These are phyloP conservation scores for Tetraselmis striata DNA, from an alignment of 139 green algal species.

Conservation along the genomic window DNA sequence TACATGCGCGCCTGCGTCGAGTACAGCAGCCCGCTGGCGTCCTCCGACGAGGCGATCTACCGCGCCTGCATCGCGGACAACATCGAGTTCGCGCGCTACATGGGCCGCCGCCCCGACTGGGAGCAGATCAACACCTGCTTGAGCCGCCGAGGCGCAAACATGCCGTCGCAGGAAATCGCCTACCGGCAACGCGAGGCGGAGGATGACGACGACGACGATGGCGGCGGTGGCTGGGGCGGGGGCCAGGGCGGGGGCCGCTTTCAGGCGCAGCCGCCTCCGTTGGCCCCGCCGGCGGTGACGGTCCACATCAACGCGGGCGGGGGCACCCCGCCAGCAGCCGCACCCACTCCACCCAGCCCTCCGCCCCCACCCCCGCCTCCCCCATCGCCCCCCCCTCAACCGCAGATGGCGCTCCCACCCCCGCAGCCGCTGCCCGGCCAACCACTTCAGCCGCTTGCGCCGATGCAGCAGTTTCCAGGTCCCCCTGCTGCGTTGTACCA, in stretches of 20 bases:
- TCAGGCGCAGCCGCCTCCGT: not conserved
- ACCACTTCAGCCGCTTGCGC: not conserved
- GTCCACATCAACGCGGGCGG: not conserved
- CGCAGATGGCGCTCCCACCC: not conserved
- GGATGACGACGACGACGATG: too few species aligned
- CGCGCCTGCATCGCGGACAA: not conserved
- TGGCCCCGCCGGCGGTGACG: not conserved
- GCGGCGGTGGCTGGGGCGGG: too few species aligned
- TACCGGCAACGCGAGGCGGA: too few species aligned
- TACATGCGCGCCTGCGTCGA: not conserved
- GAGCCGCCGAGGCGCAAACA: not conserved
- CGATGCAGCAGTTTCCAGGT: not conserved
- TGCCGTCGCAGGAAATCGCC: not conserved
- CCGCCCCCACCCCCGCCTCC: not conserved
- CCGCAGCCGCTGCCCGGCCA: not conserved
- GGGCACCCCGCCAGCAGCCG: not conserved
- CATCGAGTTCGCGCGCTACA: not conserved
- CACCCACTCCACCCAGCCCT: too few species aligned
- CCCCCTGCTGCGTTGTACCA: too few species aligned
- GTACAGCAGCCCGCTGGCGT: not conserved
- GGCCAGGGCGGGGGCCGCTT: not conserved
- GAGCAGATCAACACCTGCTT: not conserved
- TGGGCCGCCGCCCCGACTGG: not conserved
- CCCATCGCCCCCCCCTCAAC: not conserved
- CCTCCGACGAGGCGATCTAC: not conserved